These are phyloP conservation scores for Xylariaceae sp. DNA, from an alignment of 2,329 filamentous ascomycete genomes.

Conservation along the genomic window DNA sequence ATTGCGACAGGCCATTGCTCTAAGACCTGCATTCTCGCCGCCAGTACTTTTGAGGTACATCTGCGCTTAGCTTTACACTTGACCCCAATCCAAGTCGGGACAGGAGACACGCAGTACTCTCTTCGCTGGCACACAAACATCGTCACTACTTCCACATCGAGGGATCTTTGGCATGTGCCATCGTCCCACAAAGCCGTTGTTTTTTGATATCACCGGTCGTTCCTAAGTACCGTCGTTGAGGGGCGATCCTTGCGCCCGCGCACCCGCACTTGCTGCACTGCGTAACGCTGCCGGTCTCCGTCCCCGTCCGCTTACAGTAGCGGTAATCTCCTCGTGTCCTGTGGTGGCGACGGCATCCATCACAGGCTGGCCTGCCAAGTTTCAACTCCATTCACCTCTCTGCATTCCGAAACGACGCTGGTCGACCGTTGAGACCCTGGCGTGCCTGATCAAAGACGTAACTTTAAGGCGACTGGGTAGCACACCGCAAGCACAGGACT, in stretches of 20 bases:
- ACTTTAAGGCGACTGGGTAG: background rate
- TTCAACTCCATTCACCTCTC: no score
- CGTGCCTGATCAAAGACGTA: background rate
- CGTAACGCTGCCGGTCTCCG: conserved; percentile 25
- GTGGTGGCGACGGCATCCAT: background rate
- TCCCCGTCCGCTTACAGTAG: conserved; percentile 1
- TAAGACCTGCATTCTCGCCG: no score
- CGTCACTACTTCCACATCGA: conserved; percentile 16
- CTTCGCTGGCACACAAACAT: conserved; percentile 8
- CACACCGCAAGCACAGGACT: background rate
- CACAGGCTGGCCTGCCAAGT: background rate
- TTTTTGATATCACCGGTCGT: background rate
- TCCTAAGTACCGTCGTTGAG: conserved; percentile 11
- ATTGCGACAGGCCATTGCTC: background rate
- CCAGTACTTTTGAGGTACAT: no score
- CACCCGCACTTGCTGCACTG: conserved; percentile 10
- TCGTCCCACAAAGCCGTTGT: conserved; percentile 15
- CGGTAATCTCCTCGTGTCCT: background rate
- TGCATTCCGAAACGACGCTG: background rate
- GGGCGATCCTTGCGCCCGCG: background rate
- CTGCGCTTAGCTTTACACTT: no score
- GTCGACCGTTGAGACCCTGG: background rate
- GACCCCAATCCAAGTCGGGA: no score
- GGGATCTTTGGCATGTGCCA: conserved; percentile 14
- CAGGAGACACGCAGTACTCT: no score